Evolutionary conservation across 257 asterid species (phyloP), one percentile per base, ranked within the genome.

Genomic region (Vinca minor): DNA sequence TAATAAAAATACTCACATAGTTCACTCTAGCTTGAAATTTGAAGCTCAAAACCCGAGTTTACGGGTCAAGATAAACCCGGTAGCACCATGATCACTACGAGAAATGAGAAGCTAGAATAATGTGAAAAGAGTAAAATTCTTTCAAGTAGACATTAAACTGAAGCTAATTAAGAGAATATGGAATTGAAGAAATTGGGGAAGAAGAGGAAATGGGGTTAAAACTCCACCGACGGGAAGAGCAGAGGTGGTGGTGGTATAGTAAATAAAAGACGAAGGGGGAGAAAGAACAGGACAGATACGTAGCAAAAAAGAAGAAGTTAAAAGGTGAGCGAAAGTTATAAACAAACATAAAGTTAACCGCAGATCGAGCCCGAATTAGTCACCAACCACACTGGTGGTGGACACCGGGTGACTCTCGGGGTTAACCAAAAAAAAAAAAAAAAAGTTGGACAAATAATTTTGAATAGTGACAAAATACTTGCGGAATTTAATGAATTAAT

Each of bases 151-250:
- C 15, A 18, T 31, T n/a, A n/a, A n/a, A n/a, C n/a, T n/a, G n/a
- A n/a, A n/a, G 57, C 4, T 29, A 26, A 9, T 6, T 4, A 56
- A 32, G 20, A 63, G 32, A 32, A 58, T 31, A 36, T 46, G 11
- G 31, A 63, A 9, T 23, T 50, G 49, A 42, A 66, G 34, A 31
- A 66, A 35, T 29, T n/a, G 20, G n/a, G n/a, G n/a, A n/a, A n/a
- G n/a, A n/a, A n/a, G n/a, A n/a, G 34, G 28, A 44, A 25, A 12
- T 44, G 17, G 10, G 9, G 31, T 12, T 34, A 3, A 0, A 48
- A 48, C 45, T 29, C 73, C 73, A 69, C 73, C 73, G 73, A 69
- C 73, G 61, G 39, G 34, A 34, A 3, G 7, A 34, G 38, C 4
- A 34, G 7, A 7, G 38, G 7, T 2, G 38, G 38, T 2, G 67